Conservation (phyloP, 768 basidiomycete species). For the Candolleomyces efflorescens region DNA sequence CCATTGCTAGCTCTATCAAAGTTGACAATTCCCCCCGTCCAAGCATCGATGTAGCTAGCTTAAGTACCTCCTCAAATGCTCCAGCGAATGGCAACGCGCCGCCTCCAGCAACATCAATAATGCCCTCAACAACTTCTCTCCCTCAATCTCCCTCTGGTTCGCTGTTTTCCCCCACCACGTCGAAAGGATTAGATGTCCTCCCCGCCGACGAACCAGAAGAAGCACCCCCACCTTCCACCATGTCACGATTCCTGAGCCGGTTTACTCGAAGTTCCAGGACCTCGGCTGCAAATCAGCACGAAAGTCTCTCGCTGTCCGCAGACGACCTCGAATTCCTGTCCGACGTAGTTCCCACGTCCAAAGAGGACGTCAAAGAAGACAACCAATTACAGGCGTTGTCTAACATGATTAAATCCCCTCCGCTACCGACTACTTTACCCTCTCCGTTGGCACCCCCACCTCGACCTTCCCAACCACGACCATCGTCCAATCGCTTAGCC, state of each 20-base stretch:
- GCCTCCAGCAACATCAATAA: neutral
- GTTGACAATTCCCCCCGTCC: constrained; percentile 6
- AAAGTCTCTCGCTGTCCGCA: constrained; percentile 66
- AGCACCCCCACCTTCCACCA: constrained; percentile 53
- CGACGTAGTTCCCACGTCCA: constrained; percentile 57
- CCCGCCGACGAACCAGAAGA: constrained; percentile 17
- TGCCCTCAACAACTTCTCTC: neutral
- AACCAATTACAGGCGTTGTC: constrained; percentile 34
- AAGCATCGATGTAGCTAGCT: constrained; percentile 6
- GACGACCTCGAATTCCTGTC: constrained; percentile 83
- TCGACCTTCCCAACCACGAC: constrained; percentile 15
- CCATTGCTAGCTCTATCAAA: constrained; percentile 17
- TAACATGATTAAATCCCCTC: constrained; percentile 31
- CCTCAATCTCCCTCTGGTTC: neutral
- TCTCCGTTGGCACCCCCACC: constrained; percentile 41
- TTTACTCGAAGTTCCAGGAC: constrained; percentile 52
- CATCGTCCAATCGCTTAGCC: neutral
- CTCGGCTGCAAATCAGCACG: constrained; percentile 31
- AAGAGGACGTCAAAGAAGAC: constrained; percentile 35
- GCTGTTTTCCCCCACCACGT: neutral
- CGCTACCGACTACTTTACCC: constrained; percentile 40
- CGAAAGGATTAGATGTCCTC: constrained; percentile 12
- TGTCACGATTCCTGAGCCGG: constrained; percentile 78
- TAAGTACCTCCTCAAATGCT: constrained; percentile 4
- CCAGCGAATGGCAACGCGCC: constrained; percentile 5